Base-by-base conservation (phyloP, 768 basidiomycete genomes). In the Bullera alba region DNA sequence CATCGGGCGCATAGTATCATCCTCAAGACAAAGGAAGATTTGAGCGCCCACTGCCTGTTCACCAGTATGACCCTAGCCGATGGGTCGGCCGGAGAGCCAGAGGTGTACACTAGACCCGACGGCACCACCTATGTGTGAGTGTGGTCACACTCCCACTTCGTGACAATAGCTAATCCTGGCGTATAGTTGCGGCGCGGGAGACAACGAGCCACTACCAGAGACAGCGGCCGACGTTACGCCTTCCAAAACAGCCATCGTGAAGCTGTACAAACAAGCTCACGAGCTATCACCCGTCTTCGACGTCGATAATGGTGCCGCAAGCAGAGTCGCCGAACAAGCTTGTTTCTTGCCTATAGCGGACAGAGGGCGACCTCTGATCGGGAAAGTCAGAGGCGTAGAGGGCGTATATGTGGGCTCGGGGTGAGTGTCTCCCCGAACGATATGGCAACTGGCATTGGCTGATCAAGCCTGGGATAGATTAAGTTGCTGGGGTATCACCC, bases 31-130 rank as follows among this genome's bases (percentile, higher is more conserved):
- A 50, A 64, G n/a, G 61, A 65, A 46, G n/a, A 50, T 23, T 78
- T 89, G 65, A 76, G 83, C 4, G 84, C 87, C 2, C 86, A 88
- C 63, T 84, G 85, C 30, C 77, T 90, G 46, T 93, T 91, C 72
- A 87, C 88, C 26, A 83, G 84, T 65, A 85, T 93, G 58, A 55
- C 65, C 25, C 70, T 79, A 48, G 67, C 67, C 4, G 70, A 67
- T 44, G 65, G 71, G 16, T 44, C 60, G 41, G 42, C 51, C 47
- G 61, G 59, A 5, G 75, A 76, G 52, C 77, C 77, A 5, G 77
- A 77, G 55, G 67, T 76, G 2, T 77, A 76, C 54, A 67, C 67
- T 6, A 36, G 71, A 23, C 71, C 69, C 5, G 69, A 73, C 53
- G 69, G 60, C 5, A 71, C 60, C 26, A 65, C 58, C 3, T 75